Conservation (phyloP, 345 rosid genomes). For the Cardamine chenopodiifolia region DNA sequence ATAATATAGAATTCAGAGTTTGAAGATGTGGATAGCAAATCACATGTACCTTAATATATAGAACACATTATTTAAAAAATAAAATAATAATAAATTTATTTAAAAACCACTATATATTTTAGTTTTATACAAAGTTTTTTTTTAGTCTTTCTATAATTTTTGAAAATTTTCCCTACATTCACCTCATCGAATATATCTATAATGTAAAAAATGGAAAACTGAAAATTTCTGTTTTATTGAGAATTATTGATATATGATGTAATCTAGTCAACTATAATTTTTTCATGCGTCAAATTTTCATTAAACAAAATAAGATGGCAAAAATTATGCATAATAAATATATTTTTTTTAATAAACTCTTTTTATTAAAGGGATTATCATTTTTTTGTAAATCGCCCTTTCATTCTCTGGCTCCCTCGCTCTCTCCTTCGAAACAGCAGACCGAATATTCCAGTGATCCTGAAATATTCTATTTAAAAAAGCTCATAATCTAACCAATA, state of each 20-base stretch:
- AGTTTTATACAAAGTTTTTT: not conserved
- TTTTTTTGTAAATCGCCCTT: not conserved
- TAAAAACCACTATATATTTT: not conserved
- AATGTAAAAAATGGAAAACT: not conserved
- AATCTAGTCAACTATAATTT: not conserved
- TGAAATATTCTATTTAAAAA: conserved; percentile 19
- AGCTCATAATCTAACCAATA: conserved; percentile 21
- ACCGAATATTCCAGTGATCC: conserved; percentile 30
- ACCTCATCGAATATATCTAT: not conserved
- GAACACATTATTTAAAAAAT: not conserved
- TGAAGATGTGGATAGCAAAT: too few species aligned
- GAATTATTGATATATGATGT: not conserved
- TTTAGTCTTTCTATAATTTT: not conserved
- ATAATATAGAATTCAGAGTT: too few species aligned
- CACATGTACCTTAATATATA: not conserved
- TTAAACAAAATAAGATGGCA: not conserved
- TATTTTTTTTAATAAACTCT: not conserved
- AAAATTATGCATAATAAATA: not conserved
- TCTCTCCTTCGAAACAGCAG: not conserved
- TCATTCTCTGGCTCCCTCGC: not conserved
- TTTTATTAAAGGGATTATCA: not conserved
- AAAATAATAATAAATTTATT: not conserved
- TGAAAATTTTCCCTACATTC: not conserved
- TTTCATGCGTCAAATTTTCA: not conserved
- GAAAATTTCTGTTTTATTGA: not conserved